These are phyloP conservation scores for Abrus precatorius DNA, from an alignment of 306 rosid genomes.

Conservation along the genomic window DNA sequence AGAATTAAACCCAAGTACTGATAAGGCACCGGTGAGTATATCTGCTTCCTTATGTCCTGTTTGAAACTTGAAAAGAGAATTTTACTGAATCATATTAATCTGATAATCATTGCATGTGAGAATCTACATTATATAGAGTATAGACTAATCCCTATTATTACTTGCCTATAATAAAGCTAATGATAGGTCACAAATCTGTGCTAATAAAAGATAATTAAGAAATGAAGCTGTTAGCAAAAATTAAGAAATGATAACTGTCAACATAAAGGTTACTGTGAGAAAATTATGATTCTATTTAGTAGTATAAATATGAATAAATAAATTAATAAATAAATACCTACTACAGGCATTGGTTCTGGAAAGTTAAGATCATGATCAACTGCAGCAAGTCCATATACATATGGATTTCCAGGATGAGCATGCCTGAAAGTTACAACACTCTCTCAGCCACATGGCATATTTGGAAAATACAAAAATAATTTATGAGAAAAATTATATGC, in stretches of 20 bases:
- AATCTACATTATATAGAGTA: neutral
- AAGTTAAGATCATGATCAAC: constrained; percentile 92
- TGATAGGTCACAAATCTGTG: neutral
- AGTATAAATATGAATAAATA: neutral
- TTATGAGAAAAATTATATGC: neutral
- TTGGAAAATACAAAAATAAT: neutral
- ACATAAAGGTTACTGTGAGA: neutral
- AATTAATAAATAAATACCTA: constrained; percentile 64
- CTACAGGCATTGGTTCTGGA: constrained; percentile 98
- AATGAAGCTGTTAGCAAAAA: neutral
- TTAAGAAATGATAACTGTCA: neutral
- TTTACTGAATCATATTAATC: neutral
- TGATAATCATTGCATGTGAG: neutral
- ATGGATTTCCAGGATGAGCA: constrained; percentile 99
- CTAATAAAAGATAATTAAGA: neutral
- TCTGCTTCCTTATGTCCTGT: neutral
- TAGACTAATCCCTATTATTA: neutral
- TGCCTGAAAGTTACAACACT: constrained; percentile 67
- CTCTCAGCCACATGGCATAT: constrained; percentile 5
- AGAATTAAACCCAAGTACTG: neutral
- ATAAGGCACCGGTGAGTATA: neutral
- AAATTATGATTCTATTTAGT: constrained; percentile 30
- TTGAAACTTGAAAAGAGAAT: neutral
- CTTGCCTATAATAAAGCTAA: neutral
- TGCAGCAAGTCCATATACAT: constrained; percentile 94